Base-by-base conservation (phyloP, 768 basidiomycete species). In the Termitomyces sp. region DNA sequence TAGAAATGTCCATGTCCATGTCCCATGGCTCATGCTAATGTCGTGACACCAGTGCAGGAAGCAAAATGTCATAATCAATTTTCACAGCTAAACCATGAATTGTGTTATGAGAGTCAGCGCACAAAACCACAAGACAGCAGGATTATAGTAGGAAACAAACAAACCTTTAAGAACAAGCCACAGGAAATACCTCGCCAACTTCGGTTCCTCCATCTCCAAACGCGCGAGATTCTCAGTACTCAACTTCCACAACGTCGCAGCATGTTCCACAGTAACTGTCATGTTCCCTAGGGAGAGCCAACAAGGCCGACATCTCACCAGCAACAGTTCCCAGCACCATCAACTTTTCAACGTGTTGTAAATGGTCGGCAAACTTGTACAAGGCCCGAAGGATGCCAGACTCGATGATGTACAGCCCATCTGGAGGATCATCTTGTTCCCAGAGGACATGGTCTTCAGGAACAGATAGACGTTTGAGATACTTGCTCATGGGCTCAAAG, bases 291-390 rank as follows among this genome's bases (percentile, higher is more conserved):
- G 86, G 81, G 20, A 89, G 79, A 22, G 86, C 86, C 9, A 94
- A 88, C 13, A 99, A 76, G 40, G 90, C 91, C 0, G 92, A 89
- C 56, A 99, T 73, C 74, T 98, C 96, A 0, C 96, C 96, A 11
- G 96, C 93, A 2, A 98, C 76, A 0, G 94, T 94, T 2, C 95
- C 96, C 4, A 93, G 86, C 0, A 96, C 92, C 94, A 96, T 96
- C 2, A 90, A 92, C 75, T 96, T 94, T 68, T 91, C 89, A 53
- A 94, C 86, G 6, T 75, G 71, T 28, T 84, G 82, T 7, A 84
- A 76, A 65, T 90, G 84, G 53, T 86, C 86, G 2, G 85, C 86
- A 69, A 94, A 96, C 49, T 78, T 73, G 74, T 98, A 98, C 20
- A 82, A 82, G 0, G 96, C 96, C 11, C 91, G 81, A 36, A 99